Evolutionary conservation across 176 grass and related monocot genomes (phyloP).

Genomic region (Hordeum marinum): DNA sequence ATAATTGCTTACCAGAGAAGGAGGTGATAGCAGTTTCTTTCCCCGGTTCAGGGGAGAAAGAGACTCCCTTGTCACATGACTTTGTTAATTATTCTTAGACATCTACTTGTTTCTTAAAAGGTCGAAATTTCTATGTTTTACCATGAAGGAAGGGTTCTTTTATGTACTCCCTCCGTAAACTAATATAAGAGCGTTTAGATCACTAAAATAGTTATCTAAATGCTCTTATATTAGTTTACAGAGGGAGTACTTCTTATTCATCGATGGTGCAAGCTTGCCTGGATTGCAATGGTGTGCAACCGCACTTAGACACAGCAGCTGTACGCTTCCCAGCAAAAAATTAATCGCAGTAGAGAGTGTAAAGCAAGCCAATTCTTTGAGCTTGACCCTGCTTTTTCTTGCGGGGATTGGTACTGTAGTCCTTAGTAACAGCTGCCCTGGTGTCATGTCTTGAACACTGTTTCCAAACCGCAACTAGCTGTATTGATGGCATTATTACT

Average conservation of each 20-base stretch:
- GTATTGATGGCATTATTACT: not conserved
- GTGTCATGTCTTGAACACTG: not conserved
- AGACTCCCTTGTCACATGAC: not conserved
- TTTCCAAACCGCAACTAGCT: not conserved
- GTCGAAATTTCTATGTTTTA: conserved; percentile 10
- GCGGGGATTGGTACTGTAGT: not conserved
- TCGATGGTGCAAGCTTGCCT: conserved; percentile 29
- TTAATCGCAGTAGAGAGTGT: conserved; percentile 1
- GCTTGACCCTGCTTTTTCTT: not conserved
- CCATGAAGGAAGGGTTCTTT: conserved; percentile 6
- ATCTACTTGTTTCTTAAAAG: conserved; percentile 19
- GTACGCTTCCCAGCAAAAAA: conserved; percentile 6
- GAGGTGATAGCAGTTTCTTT: conserved; percentile 20
- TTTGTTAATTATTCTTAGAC: conserved; percentile 21
- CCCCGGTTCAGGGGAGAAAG: conserved; percentile 2
- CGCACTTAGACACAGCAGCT: conserved; percentile 16
- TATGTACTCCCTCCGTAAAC: too few species aligned
- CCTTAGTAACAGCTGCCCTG: conserved; percentile 9
- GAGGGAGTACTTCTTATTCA: not conserved
- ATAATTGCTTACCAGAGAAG: not conserved
- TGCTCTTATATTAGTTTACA: too few species aligned
- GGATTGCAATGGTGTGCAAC: conserved; percentile 29
- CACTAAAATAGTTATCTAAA: too few species aligned
- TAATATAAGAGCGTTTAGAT: too few species aligned
- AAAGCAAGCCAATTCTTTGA: conserved; percentile 23